Percentiles rank a stretch among this genome's conserved stretches.
These are phyloP conservation scores for Tricholoma terreum DNA, from an alignment of 768 basidiomycete genomes.

Conservation along the genomic window DNA sequence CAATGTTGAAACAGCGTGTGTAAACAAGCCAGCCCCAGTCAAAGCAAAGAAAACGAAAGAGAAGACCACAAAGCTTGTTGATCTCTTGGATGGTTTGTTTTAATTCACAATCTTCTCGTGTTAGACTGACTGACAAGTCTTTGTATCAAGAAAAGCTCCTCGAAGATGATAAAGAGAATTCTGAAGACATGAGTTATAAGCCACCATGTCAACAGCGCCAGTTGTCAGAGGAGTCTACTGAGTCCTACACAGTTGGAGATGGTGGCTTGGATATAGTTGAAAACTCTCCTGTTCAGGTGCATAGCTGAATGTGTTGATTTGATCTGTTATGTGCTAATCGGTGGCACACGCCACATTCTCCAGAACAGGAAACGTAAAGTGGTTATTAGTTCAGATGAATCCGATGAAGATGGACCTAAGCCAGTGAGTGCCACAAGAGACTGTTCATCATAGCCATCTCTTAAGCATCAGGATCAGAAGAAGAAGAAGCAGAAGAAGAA, in stretches of 20 bases:
- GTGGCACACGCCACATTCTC: background rate
- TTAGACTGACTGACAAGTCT: background rate
- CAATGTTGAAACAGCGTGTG: background rate
- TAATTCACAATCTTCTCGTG: background rate
- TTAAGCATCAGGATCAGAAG: background rate
- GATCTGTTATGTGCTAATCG: background rate
- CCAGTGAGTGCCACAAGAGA: background rate
- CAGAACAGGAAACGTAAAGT: background rate
- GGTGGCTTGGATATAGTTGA: background rate
- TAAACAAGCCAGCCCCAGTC: background rate
- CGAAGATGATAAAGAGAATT: background rate
- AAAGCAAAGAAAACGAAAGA: background rate
- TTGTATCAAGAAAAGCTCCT: background rate
- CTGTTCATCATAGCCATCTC: background rate
- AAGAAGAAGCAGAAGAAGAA: background rate
- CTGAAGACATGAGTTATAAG: background rate
- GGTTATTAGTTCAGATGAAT: background rate
- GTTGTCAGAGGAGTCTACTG: slow-evolving; percentile 3
- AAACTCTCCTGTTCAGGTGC: background rate
- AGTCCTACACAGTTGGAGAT: background rate
- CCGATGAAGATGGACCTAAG: background rate
- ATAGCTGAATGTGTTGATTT: background rate
- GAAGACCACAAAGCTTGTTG: background rate
- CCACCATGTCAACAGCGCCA: background rate
- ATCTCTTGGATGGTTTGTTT: background rate